phyloP scores from a whole-genome alignment of 345 rosid genomes.

The Reutealis trisperma region DNA sequence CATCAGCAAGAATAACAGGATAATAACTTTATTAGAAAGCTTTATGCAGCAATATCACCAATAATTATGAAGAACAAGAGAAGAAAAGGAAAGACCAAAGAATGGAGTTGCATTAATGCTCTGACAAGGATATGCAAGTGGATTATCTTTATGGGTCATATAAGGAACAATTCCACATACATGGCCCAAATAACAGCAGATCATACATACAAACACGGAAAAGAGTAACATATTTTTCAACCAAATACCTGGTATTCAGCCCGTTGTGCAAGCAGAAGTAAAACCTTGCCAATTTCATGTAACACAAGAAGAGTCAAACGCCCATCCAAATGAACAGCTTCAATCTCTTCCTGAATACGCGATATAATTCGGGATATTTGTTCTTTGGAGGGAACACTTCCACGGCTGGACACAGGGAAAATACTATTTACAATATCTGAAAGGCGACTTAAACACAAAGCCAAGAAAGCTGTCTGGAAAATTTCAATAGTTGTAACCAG shows the following conservation, averaged over 20 bases:
- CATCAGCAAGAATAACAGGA: neutral
- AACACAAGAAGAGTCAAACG: conserved; percentile 89
- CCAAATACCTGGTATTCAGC: conserved; percentile 88
- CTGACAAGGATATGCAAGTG: neutral
- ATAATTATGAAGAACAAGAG: neutral
- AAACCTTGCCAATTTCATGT: conserved; percentile 83
- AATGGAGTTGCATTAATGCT: neutral
- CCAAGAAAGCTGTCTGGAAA: conserved; percentile 91
- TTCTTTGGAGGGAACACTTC: conserved; percentile 89
- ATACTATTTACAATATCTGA: conserved; percentile 86
- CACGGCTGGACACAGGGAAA: conserved; percentile 92
- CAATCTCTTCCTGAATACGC: conserved; percentile 91
- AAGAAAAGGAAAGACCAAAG: neutral
- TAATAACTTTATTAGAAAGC: neutral
- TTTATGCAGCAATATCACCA: neutral
- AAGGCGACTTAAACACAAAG: conserved; percentile 71
- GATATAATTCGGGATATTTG: conserved; percentile 75
- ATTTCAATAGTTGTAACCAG: conserved; percentile 75
- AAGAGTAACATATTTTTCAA: too few relatives aligned
- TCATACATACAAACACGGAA: neutral
- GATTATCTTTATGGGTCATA: neutral
- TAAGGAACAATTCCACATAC: neutral
- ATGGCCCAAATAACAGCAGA: neutral
- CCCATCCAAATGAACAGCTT: conserved; percentile 86
- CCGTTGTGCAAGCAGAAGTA: conserved; percentile 73